Conservation (phyloP, 1,139 yeast species). For the Hemisphaericaspora xylofermentans region DNA sequence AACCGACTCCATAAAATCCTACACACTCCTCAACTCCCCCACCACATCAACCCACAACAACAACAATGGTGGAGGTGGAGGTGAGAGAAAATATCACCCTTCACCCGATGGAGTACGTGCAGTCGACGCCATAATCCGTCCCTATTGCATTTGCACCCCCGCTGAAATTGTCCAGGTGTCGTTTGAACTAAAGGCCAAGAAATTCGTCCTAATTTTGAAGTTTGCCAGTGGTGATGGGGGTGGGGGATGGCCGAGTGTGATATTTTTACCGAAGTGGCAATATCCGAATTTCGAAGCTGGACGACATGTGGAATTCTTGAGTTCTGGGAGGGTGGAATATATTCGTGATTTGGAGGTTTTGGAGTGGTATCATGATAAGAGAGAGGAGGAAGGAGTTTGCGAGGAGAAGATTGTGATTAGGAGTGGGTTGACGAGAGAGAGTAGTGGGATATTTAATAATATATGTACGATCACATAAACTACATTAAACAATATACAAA, state of each 20-base stretch:
- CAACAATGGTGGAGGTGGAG: not conserved
- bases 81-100: conserved; percentile 29
- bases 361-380: conserved; percentile 64
- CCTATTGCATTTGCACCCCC: conserved; percentile 59
- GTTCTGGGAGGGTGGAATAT: conserved; percentile 57
- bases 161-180: conserved; percentile 53
- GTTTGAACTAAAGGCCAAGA: conserved; percentile 62
- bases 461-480: conserved; percentile 12
- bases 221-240: conserved; percentile 6
- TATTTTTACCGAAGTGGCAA: conserved; percentile 73
- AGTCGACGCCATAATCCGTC: conserved; percentile 66
- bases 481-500: not conserved
- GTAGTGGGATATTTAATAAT: no score
- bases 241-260: conserved; percentile 46
- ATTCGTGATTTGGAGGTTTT: conserved; percentile 53
- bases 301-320: conserved; percentile 43
- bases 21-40: no score
- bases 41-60: no score
- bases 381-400: not conserved
- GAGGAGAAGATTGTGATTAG: conserved; percentile 37
- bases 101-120: conserved; percentile 69
- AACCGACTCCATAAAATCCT: no score
- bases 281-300: conserved; percentile 48
- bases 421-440: conserved; percentile 38
- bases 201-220: conserved; percentile 47